Percentiles rank a stretch among this genome's conserved stretches.
phyloP scores from a whole-genome alignment of 257 asterid species.

The Jacaranda copaia region DNA sequence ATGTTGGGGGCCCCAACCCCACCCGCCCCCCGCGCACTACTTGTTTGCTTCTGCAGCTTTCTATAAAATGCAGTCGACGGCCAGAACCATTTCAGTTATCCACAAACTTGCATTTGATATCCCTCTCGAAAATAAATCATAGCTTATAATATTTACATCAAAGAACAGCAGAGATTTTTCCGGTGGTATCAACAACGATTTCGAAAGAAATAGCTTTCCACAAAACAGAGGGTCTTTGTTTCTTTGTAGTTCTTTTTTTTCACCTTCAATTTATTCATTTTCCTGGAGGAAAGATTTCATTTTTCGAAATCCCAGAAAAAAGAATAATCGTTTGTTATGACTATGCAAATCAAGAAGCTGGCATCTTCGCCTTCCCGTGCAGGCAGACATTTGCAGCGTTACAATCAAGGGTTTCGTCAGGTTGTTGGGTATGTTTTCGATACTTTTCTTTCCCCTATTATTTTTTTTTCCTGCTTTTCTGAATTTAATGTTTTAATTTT shows the following conservation, averaged over 20 bases:
- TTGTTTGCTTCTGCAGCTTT: background rate
- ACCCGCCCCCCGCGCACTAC: background rate
- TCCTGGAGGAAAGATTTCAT: background rate
- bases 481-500: background rate
- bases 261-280: background rate
- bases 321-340: no score
- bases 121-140: background rate
- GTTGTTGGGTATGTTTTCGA: constrained; percentile 78
- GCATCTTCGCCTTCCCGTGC: constrained; percentile 63
- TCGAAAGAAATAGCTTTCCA: constrained; percentile 16
- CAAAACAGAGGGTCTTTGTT: constrained; percentile 20
- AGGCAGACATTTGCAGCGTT: constrained; percentile 79
- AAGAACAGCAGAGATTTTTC: constrained; percentile 34
- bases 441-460: no score
- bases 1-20: background rate
- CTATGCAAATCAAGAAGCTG: constrained; percentile 67
- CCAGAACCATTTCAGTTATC: constrained; percentile 38
- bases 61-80: constrained; percentile 43
- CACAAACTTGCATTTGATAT: constrained; percentile 35
- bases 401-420: constrained; percentile 70
- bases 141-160: background rate
- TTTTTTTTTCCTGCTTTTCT: background rate
- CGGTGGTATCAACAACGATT: constrained; percentile 34
- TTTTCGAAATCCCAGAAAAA: no score
- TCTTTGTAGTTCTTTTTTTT: constrained; percentile 15